phyloP scores from a whole-genome alignment of 352 stramenopile species.

The Globisporangium perplexum region DNA sequence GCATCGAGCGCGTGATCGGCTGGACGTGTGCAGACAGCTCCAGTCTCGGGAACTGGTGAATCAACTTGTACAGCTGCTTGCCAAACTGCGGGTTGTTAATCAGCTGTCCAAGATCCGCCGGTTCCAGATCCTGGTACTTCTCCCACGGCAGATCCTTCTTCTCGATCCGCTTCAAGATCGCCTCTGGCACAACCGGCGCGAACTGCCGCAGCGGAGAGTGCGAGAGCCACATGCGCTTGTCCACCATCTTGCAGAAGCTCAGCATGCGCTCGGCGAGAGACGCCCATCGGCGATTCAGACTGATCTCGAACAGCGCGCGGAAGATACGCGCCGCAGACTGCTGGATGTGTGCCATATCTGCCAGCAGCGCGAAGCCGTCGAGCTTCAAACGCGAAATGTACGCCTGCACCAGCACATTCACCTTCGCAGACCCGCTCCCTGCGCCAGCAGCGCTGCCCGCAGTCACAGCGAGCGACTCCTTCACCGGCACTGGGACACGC shows the following conservation, averaged over 20 bases:
- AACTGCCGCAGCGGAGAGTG: constrained; percentile 98
- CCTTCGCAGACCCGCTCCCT: constrained; percentile 90
- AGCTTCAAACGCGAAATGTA: constrained; percentile 98
- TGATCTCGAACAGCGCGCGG: constrained; percentile 98
- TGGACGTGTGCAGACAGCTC: constrained; percentile 96
- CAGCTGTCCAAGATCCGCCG: constrained; percentile 95
- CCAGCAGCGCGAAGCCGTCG: constrained; percentile 96
- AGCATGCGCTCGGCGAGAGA: constrained; percentile 93
- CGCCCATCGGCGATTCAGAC: constrained; percentile 94
- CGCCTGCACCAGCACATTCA: constrained; percentile 99
- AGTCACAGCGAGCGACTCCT: constrained; percentile 85
- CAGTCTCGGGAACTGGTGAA: constrained; percentile 98
- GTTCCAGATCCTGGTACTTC: constrained; percentile 96
- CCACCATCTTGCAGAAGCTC: constrained; percentile 99
- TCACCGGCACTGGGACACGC: constrained; percentile 98
- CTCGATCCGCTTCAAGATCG: constrained; percentile 96
- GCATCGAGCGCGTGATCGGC: constrained; percentile 97
- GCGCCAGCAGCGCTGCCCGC: constrained; percentile 26
- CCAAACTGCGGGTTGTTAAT: constrained; percentile 98
- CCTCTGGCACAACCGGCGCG: constrained; percentile 88
- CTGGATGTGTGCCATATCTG: constrained; percentile 99
- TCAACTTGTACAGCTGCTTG: constrained; percentile 96
- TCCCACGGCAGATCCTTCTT: constrained; percentile 99
- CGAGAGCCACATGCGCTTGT: constrained; percentile 97
- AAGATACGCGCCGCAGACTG: constrained; percentile 98